These are phyloP conservation scores for Penicillium polonicum DNA, from an alignment of 2,329 filamentous ascomycete genomes.

Conservation along the genomic window DNA sequence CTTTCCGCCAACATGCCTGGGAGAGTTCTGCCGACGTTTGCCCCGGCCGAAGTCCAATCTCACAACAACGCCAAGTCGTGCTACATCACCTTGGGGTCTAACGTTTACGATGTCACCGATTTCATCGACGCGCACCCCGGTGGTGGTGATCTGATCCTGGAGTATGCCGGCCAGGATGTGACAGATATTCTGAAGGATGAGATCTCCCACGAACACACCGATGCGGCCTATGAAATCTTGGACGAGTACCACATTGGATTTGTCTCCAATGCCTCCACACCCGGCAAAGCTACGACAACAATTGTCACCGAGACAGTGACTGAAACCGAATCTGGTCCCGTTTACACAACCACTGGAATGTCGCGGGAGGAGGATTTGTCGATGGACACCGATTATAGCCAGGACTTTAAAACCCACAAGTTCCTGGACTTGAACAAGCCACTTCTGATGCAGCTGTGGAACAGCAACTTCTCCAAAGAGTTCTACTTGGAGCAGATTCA, in stretches of 20 bases:
- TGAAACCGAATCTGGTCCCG: conserved; percentile 27
- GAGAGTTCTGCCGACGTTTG: conserved; percentile 78
- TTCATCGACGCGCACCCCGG: conserved; percentile 91
- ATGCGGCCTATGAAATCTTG: conserved; percentile 92
- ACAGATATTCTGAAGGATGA: conserved; percentile 78
- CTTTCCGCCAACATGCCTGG: conserved; percentile 64
- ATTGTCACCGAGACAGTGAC: conserved; percentile 27
- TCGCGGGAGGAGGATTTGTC: conserved; percentile 81
- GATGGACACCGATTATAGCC: conserved; percentile 72
- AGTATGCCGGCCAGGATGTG: conserved; percentile 87
- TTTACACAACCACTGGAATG: conserved; percentile 72
- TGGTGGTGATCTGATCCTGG: conserved; percentile 80
- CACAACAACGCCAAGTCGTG: conserved; percentile 81
- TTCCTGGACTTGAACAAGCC: conserved; percentile 88
- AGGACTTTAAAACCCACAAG: conserved; percentile 86
- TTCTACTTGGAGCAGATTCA: conserved; percentile 98
- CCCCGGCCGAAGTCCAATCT: conserved; percentile 73
- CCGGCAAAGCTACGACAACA: conserved; percentile 30
- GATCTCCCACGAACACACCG: conserved; percentile 79
- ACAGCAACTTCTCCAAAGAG: conserved; percentile 83
- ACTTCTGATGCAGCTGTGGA: conserved; percentile 84
- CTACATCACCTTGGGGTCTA: conserved; percentile 85
- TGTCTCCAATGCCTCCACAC: conserved; percentile 60
- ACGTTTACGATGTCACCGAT: conserved; percentile 92
- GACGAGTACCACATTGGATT: conserved; percentile 86